Percentiles rank a stretch among this genome's conserved stretches.
Conservation (phyloP, 306 rosid species). For the Astragalus membranaceus region DNA sequence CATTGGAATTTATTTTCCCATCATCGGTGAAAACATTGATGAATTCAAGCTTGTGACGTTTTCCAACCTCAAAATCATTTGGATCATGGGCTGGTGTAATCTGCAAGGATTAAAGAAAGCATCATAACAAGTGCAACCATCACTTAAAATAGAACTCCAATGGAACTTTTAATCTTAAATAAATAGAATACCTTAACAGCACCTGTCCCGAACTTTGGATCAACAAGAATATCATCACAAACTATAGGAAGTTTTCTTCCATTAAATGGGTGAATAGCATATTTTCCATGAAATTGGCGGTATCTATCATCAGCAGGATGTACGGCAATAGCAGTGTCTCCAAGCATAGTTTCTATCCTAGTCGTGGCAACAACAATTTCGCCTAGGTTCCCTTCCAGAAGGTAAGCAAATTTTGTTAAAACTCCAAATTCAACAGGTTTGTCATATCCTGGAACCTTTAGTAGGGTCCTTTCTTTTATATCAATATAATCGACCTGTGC, state of each 20-base stretch:
- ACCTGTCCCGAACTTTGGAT: slow-evolving; percentile 87
- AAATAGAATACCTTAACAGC: slow-evolving; percentile 79
- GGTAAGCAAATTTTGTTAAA: slow-evolving; percentile 80
- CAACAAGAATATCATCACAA: slow-evolving; percentile 86
- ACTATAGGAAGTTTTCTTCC: slow-evolving; percentile 74
- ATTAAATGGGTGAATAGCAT: slow-evolving; percentile 83
- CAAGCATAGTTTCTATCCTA: slow-evolving; percentile 95
- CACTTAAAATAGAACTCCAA: slow-evolving; percentile 3
- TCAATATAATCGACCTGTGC: slow-evolving; percentile 83
- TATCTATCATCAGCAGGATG: slow-evolving; percentile 77
- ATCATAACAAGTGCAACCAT: slow-evolving; percentile 1
- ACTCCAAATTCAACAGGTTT: slow-evolving; percentile 82
- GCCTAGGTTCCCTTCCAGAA: slow-evolving; percentile 71
- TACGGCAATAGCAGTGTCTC: slow-evolving; percentile 90
- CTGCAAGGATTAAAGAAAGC: slow-evolving; percentile 41
- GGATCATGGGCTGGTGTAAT: slow-evolving; percentile 99
- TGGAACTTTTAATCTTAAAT: background rate
- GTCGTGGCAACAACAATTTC: slow-evolving; percentile 95
- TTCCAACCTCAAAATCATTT: slow-evolving; percentile 91
- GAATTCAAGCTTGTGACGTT: slow-evolving; percentile 75
- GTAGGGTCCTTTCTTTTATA: slow-evolving; percentile 62
- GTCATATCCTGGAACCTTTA: slow-evolving; percentile 78
- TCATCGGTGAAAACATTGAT: slow-evolving; percentile 79
- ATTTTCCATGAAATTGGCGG: slow-evolving; percentile 72
- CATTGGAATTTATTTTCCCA: slow-evolving; percentile 83